Base-by-base conservation (phyloP, 768 basidiomycete genomes). In the Kwoniella dendrophila region DNA sequence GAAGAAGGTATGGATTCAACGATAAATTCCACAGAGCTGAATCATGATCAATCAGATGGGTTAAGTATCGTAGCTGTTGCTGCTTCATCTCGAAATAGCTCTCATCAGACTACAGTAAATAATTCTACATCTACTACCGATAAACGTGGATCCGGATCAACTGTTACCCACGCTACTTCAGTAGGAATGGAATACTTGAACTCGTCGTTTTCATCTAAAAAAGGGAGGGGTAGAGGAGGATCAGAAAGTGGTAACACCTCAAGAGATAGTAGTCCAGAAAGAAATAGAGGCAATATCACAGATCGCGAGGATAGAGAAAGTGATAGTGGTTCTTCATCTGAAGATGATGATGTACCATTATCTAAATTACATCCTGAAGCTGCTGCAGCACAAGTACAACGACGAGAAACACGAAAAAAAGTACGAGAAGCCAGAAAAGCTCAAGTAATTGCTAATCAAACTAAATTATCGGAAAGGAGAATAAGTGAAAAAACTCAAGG, bases 301-400 rank as follows among this genome's bases (percentile, higher is more conserved):
- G 53, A 54, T 34, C 50, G 41, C n/a, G 51, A 53, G 24, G 51
- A 24, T 6, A n/a, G 24, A 11, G 56, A 45, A 40, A 29, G n/a
- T 2, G n/a, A n/a, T n/a, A n/a, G n/a, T n/a, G 36, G 41, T 3
- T 57, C 55, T 22, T 41, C 48, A 22, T 64, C 49, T n/a, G 63
- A 53, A 32, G 57, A 60, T 32, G 62, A 50, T 30, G 65, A 58
- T 50, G 68, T 73, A 2, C 76, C 76, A 3, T 54, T 78, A 12
- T 71, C 72, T n/a, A 59, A 74, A 48, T 54, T 74, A 2, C 69
- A 76, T 53, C 76, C 76, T 27, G 59, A 67, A 29, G 74, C 74
- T 5, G 53, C 73, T 10, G 63, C 60, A 11, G 66, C 63, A 6
- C 73, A 74, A 63, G 47, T 57, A 18, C 40, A 64, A 33, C 64